Percentiles rank a stretch among this genome's conserved stretches.
Conservation (phyloP, 2,329 filamentous ascomycete species). For the Ilyonectria destructans region DNA sequence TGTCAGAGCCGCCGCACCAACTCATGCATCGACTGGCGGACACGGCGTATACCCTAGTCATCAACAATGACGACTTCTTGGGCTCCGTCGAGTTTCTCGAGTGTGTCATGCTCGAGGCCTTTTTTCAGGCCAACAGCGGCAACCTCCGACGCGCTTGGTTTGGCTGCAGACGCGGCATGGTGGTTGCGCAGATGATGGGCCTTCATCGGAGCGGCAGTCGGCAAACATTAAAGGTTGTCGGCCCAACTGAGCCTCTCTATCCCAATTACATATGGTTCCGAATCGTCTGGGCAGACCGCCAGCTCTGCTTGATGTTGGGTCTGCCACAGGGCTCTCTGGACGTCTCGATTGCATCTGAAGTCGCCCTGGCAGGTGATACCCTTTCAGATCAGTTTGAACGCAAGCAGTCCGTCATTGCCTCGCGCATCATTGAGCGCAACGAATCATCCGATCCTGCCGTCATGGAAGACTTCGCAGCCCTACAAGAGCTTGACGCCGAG, state of each 20-base stretch:
- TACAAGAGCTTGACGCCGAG: constrained; percentile 53
- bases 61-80: constrained; percentile 64
- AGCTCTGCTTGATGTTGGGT: constrained; percentile 59
- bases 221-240: constrained; percentile 11
- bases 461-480: constrained; percentile 44
- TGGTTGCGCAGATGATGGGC: constrained; percentile 61
- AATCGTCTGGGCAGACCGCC: constrained; percentile 56
- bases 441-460: constrained; percentile 37
- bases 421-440: constrained; percentile 58
- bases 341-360: constrained; percentile 39
- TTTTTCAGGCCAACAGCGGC: constrained; percentile 66
- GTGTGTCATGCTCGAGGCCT: constrained; percentile 62
- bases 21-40: constrained; percentile 11
- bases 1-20: constrained; percentile 15
- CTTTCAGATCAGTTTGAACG: constrained; percentile 53
- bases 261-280: constrained; percentile 56
- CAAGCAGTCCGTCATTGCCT: constrained; percentile 51
- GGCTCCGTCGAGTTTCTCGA: constrained; percentile 67
- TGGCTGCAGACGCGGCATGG: constrained; percentile 63
- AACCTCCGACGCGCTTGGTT: constrained; percentile 69
- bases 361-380: constrained; percentile 40
- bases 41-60: constrained; percentile 54
- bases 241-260: constrained; percentile 3
- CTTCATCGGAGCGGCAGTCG: constrained; percentile 31
- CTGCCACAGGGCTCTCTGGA: constrained; percentile 53